Evolutionary conservation across 208 protist genomes (phyloP).

Genomic region (Kentomonas sorsogonicus): DNA sequence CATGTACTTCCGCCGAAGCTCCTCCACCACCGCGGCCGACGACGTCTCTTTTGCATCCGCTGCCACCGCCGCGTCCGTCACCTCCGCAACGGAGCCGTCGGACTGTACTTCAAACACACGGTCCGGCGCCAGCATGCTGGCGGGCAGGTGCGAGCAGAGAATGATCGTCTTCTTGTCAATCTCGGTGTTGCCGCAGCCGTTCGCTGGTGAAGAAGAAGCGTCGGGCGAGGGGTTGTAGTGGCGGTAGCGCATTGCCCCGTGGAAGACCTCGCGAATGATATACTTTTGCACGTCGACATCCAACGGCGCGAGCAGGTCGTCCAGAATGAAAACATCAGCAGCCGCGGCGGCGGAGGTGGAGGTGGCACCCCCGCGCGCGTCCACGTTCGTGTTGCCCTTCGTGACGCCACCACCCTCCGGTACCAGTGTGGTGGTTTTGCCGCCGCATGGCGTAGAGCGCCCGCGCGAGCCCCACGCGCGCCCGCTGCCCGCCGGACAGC

Average conservation of each 20-base stretch:
- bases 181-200: slow-evolving; percentile 32
- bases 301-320: slow-evolving; percentile 91
- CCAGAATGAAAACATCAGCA: slow-evolving; percentile 81
- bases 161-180: slow-evolving; percentile 44
- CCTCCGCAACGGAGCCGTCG: slow-evolving; percentile 40
- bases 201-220: no score
- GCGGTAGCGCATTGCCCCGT: no score
- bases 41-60: no score
- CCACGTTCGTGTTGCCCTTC: no score
- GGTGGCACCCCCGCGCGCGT: no score
- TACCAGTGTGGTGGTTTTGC: no score
- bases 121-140: slow-evolving; percentile 33
- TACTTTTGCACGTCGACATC: slow-evolving; percentile 85
- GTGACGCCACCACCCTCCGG: no score
- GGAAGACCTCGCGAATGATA: slow-evolving; percentile 73
- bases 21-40: no score
- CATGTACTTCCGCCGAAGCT: no score
- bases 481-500: slow-evolving; percentile 85
- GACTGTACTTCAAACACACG: slow-evolving; percentile 31
- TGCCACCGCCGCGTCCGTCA: no score
- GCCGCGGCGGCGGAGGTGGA: slow-evolving; percentile 28
- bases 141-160: slow-evolving; percentile 33
- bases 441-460: slow-evolving; percentile 79
- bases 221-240: no score
- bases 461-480: slow-evolving; percentile 80